A percentile compares a stretch with the other conserved stretches of the same genome.
These are phyloP conservation scores for Lipomyces chichibuensis DNA, from an alignment of 805 yeast species.

Conservation along the genomic window DNA sequence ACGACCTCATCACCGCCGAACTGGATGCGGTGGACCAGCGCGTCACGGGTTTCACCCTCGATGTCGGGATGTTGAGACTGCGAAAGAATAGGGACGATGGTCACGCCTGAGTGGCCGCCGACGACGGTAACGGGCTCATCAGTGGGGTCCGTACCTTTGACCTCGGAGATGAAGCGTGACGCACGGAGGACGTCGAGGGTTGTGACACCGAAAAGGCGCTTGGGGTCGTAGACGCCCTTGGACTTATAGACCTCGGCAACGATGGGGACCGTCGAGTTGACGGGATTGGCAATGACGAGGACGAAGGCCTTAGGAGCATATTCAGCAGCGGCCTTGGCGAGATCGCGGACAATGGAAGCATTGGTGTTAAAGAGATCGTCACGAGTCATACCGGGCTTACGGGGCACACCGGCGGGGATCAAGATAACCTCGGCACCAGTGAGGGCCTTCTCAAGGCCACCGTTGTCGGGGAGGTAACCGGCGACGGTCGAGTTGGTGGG, in stretches of 20 bases:
- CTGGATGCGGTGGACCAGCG: constrained; percentile 83
- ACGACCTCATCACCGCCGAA: constrained; percentile 97
- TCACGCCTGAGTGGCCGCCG: constrained; percentile 97
- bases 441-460: constrained; percentile 70
- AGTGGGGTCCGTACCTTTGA: constrained; percentile 71
- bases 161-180: constrained; percentile 77
- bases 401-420: constrained; percentile 96
- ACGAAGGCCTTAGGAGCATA: constrained; percentile 82
- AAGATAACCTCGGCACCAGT: constrained; percentile 74
- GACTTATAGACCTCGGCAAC: constrained; percentile 89
- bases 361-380: constrained; percentile 96
- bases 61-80: constrained; percentile 67
- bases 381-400: constrained; percentile 99
- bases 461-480: constrained; percentile 83
- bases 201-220: constrained; percentile 93
- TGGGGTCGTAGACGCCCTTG: constrained; percentile 86
- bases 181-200: constrained; percentile 91
- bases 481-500: constrained; percentile 88
- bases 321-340: constrained; percentile 84
- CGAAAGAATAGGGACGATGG: constrained; percentile 90
- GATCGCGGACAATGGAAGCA: constrained; percentile 91
- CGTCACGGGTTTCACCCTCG: constrained; percentile 65
- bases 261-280: constrained; percentile 95
- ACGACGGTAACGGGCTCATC: constrained; percentile 81
- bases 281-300: constrained; percentile 88